Evolutionary conservation across 2,329 filamentous ascomycete genomes (phyloP), one percentile per base, ranked within the genome.

Genomic region (Scedosporium minutisporum): DNA sequence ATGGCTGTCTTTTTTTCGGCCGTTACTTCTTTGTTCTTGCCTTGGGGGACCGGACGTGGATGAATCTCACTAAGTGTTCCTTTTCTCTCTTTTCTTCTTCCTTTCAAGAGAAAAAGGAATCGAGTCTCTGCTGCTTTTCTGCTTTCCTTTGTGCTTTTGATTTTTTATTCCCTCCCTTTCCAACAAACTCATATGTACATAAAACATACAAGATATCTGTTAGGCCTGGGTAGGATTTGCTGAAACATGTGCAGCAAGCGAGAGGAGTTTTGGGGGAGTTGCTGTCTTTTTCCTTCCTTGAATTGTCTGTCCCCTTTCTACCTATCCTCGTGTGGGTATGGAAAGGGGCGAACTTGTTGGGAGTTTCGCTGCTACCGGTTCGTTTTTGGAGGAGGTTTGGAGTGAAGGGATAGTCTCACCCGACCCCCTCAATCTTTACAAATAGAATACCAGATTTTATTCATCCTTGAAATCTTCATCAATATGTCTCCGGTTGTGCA

Each of bases 151-250:
- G 29, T 27, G 23, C 10, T 51, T 57, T 51, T 62, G 41, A 42
- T 58, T 62, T 10, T 14, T 55, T 62, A 7, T 25, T 12, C 29
- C 53, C n/a, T 58, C 18, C 55, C 46, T 44, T 58, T 46, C 23
- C 60, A 21, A 33, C 16, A 29, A 21, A 57, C 48, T 21, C 44
- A 61, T 12, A 51, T 61, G 59, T 61, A 61, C 59, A 61, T 53
- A 38, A 9, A 41, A 29, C 21, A 60, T 53, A 46, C 25, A 23
- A 23, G 23, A 33, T 38, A 29, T 33, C 25, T 53, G 27, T 27
- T 41, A 48, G 42, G 18, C 38, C 14, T 33, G 59, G 44, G 59
- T 33, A 53, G 59, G 59, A 29, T 38, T 55, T 55, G 42, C 25
- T 53, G 38, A 51, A 48, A 23, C 4, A 38, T 53, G 25, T 27